A percentile compares a stretch with the other conserved stretches of the same genome.
Conservation (phyloP, 305 asterid species). For the Fraxinus latifolia region DNA sequence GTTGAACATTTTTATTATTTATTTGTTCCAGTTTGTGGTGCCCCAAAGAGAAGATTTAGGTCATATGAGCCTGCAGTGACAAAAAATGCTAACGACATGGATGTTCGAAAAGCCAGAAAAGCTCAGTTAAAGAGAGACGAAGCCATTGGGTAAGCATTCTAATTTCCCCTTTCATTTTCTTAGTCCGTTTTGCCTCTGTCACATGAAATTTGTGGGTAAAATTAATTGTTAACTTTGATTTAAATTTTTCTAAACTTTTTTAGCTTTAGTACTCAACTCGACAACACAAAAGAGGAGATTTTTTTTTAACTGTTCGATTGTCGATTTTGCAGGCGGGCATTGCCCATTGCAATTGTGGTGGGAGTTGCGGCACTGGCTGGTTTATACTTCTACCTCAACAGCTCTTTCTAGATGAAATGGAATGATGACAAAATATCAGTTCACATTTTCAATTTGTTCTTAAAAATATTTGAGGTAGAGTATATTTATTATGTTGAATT, state of each 20-base stretch:
- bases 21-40: slow-evolving; percentile 72
- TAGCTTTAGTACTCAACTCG: neutral
- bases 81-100: slow-evolving; percentile 54
- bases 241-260: neutral
- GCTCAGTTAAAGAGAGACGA: slow-evolving; percentile 65
- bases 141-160: slow-evolving; percentile 59
- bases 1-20: neutral
- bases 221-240: neutral
- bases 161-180: neutral
- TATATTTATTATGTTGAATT: neutral
- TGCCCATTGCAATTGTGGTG: slow-evolving; percentile 72
- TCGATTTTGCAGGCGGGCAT: slow-evolving; percentile 46
- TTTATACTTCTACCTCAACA: slow-evolving; percentile 69
- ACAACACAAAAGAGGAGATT: neutral
- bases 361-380: slow-evolving; percentile 69
- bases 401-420: slow-evolving; percentile 33
- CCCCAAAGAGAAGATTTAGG: slow-evolving; percentile 84
- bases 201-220: too few relatives aligned
- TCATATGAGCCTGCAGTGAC: slow-evolving; percentile 54
- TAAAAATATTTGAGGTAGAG: neutral
- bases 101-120: slow-evolving; percentile 78
- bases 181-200: neutral
- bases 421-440: neutral
- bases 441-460: neutral
- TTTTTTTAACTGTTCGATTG: neutral